Base-by-base conservation (phyloP, 345 rosid species). In the Dovyalis caffra region DNA sequence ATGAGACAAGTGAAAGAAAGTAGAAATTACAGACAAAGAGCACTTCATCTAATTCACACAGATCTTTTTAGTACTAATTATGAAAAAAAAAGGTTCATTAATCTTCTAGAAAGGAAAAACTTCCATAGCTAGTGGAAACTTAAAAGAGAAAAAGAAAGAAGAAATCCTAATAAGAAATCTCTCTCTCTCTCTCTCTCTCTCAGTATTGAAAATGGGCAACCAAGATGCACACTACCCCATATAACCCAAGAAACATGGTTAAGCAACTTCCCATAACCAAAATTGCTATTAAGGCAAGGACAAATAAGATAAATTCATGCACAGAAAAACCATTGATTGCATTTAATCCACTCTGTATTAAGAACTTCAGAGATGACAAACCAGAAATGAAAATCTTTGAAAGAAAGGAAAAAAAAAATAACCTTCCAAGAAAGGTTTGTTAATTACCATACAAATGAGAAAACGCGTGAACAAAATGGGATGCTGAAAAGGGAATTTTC, bases 61-160 rank as follows among this genome's bases (percentile, higher is more conserved):
- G 21, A 62, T 62, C 33, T 5, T 31, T 18, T 15, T 32, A n/a
- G n/a, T 18, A 9, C 23, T 20, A 33, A 64, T 20, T n/a, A 25
- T 9, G 28, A 68, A 9, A 21, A 11, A 28, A 47, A 26, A 8
- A 66, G 15, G 9, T 29, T 31, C 4, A 61, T 61, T 20, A 26
- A 16, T 40, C 3, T 26, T 40, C 53, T 25, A 43, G 58, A 43
- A 40, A 72, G 7, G 5, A 11, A 43, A 72, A 21, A 1, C 15
- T 43, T 73, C 62, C 60, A 14, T 72, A 40, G 40, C 40, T 20
- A 43, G 5, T 40, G 68, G 58, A 72, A 72, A 43, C 6, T 51
- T 26, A 23, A 2, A 26, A n/a, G n/a, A n/a, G 3, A 3, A 31
- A 35, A 38, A 6, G 31, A 26, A 72, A 10, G 70, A 35, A 72